Evolutionary conservation across 2,329 filamentous ascomycete genomes (phyloP).

Genomic region (Torrubiellomyces zombiae): DNA sequence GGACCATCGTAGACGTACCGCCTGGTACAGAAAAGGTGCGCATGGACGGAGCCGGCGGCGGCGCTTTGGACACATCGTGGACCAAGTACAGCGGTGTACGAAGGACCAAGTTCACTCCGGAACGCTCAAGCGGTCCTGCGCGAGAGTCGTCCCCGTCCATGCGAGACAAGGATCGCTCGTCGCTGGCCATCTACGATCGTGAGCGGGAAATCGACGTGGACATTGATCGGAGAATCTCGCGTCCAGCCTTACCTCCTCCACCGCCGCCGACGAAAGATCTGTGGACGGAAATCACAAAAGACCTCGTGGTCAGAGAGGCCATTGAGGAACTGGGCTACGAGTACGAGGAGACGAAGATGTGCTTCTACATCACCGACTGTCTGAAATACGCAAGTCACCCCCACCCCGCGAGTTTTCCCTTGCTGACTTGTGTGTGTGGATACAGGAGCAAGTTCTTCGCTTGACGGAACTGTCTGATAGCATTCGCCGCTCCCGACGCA

Average conservation of each 20-base stretch:
- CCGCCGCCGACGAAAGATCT: slow-evolving; percentile 43
- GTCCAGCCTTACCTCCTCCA: slow-evolving; percentile 16
- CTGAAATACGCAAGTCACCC: slow-evolving; percentile 68
- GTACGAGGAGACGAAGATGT: slow-evolving; percentile 76
- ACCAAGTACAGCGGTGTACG: slow-evolving; percentile 64
- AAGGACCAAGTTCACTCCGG: slow-evolving; percentile 55
- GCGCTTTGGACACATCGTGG: slow-evolving; percentile 62
- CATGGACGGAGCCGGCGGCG: slow-evolving; percentile 65
- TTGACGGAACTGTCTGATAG: slow-evolving; percentile 71
- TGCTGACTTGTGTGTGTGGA: slow-evolving; percentile 1
- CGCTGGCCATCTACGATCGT: slow-evolving; percentile 28
- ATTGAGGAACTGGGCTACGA: slow-evolving; percentile 73
- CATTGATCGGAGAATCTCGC: slow-evolving; percentile 27
- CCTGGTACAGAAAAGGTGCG: slow-evolving; percentile 68
- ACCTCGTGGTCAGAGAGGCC: slow-evolving; percentile 72
- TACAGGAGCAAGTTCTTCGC: slow-evolving; percentile 76
- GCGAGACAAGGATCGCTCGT: slow-evolving; percentile 21
- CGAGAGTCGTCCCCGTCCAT: slow-evolving; percentile 12
- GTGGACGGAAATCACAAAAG: slow-evolving; percentile 97
- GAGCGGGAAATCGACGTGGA: slow-evolving; percentile 36
- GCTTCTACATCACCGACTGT: slow-evolving; percentile 89
- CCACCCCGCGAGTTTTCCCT: slow-evolving; percentile 45
- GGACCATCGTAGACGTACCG: slow-evolving; percentile 71
- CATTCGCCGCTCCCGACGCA: slow-evolving; percentile 49
- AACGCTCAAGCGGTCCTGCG: slow-evolving; percentile 34